phyloP scores from a whole-genome alignment of 202 grass and related monocot genomes.

The Eragrostis tef region DNA sequence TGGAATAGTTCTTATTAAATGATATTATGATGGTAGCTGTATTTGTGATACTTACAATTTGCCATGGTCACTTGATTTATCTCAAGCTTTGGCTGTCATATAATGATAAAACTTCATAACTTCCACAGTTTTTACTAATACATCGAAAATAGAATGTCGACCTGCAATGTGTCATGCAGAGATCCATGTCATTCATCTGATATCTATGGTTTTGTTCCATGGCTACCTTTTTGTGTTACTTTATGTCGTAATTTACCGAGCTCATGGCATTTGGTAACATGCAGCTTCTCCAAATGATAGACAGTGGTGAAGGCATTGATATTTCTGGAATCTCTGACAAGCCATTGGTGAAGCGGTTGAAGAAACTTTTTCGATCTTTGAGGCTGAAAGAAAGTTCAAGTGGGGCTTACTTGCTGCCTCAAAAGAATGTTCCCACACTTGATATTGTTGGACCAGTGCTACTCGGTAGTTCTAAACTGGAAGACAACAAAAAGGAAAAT shows the following conservation, averaged over 20 bases:
- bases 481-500: conserved; percentile 43
- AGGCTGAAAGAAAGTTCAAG: conserved; percentile 67
- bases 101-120: neutral
- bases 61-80: neutral
- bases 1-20: neutral
- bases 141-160: conserved; percentile 15
- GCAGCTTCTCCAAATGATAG: conserved; percentile 97
- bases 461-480: conserved; percentile 39
- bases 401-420: conserved; percentile 71
- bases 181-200: conserved; percentile 1
- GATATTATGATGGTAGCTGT: neutral
- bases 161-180: neutral
- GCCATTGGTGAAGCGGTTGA: conserved; percentile 72
- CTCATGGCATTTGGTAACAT: conserved; percentile 42
- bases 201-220: conserved; percentile 2
- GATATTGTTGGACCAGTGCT: conserved; percentile 65
- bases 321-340: conserved; percentile 80
- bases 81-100: neutral
- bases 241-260: neutral
- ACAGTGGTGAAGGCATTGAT: conserved; percentile 88
- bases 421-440: conserved; percentile 67
- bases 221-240: conserved; percentile 4
- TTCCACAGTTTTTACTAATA: neutral
- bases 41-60: neutral
- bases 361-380: conserved; percentile 77